These are phyloP conservation scores for Diaporthe aspalathi DNA, from an alignment of 2,329 filamentous ascomycete species.

Conservation along the genomic window DNA sequence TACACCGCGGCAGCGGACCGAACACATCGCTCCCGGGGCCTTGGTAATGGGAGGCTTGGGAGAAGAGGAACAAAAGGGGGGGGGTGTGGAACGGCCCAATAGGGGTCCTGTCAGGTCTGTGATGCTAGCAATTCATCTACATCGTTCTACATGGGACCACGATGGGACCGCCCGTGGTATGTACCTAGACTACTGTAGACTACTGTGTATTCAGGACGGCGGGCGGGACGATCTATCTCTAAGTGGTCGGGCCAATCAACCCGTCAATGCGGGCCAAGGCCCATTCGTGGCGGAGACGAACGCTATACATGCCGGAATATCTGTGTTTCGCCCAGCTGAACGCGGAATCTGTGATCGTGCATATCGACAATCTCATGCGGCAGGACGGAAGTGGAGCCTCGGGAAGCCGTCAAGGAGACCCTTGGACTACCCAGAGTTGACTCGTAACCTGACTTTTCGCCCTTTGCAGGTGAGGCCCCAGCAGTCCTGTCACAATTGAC, in stretches of 20 bases:
- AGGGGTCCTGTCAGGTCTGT: constrained; percentile 17
- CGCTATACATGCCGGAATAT: constrained; percentile 11
- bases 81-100: no score
- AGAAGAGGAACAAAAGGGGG: constrained; percentile 8
- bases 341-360: constrained; percentile 32
- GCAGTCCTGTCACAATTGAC: constrained; percentile 24
- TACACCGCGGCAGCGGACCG: constrained; percentile 37
- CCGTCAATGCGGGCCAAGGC: constrained; percentile 32
- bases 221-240: constrained; percentile 28
- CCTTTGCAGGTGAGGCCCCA: constrained; percentile 8
- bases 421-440: constrained; percentile 24
- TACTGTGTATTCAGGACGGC: constrained; percentile 9
- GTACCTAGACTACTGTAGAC: no score
- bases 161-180: constrained; percentile 2
- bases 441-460: constrained; percentile 33
- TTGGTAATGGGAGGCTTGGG: constrained; percentile 22
- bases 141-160: constrained; percentile 10
- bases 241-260: constrained; percentile 22
- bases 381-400: constrained; percentile 28
- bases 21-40: constrained; percentile 32
- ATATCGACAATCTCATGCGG: constrained; percentile 27
- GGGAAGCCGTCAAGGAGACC: constrained; percentile 32
- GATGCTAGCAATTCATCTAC: background rate
- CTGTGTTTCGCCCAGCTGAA: constrained; percentile 28
- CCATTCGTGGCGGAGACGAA: constrained; percentile 16